These are phyloP conservation scores for Trichoderma afroharzianum DNA, from an alignment of 2,329 filamentous ascomycete species.

Conservation along the genomic window DNA sequence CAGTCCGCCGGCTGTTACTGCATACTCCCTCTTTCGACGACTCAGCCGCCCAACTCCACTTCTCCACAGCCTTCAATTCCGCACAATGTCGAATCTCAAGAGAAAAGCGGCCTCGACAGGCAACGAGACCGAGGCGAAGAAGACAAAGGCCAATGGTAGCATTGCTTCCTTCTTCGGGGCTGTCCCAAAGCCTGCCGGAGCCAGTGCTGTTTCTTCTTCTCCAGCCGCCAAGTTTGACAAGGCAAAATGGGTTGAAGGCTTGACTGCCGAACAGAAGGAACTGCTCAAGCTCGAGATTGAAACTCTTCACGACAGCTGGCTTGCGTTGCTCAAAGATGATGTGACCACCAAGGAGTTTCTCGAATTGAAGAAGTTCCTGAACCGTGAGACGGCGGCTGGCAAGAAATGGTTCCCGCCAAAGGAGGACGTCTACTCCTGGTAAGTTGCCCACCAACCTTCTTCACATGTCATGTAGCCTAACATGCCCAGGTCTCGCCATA, in stretches of 20 bases:
- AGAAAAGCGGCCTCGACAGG: conserved; percentile 54
- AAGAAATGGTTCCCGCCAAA: conserved; percentile 83
- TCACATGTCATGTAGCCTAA: neutral
- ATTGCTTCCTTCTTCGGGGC: conserved; percentile 88
- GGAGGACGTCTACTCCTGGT: conserved; percentile 95
- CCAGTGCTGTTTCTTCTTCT: conserved; percentile 24
- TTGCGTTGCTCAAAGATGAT: conserved; percentile 84
- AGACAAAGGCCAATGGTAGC: conserved; percentile 68
- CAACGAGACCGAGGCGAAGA: conserved; percentile 56
- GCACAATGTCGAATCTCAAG: conserved; percentile 56
- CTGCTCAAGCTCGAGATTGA: conserved; percentile 87
- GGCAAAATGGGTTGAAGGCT: conserved; percentile 76
- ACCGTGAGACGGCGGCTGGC: conserved; percentile 67
- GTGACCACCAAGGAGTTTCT: conserved; percentile 76
- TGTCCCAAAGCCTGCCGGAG: conserved; percentile 50
- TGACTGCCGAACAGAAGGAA: conserved; percentile 77
- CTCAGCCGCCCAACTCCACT: conserved; percentile 20
- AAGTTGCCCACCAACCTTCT: conserved; percentile 31
- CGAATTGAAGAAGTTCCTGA: conserved; percentile 81
- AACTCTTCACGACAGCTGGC: conserved; percentile 87
- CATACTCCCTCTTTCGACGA: conserved; percentile 15
- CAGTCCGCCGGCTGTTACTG: neutral
- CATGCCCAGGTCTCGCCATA: conserved; percentile 79
- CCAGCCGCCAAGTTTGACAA: conserved; percentile 70
- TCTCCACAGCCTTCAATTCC: neutral